These are phyloP conservation scores for Erucastrum elatum DNA, from an alignment of 345 rosid genomes.

Conservation along the genomic window DNA sequence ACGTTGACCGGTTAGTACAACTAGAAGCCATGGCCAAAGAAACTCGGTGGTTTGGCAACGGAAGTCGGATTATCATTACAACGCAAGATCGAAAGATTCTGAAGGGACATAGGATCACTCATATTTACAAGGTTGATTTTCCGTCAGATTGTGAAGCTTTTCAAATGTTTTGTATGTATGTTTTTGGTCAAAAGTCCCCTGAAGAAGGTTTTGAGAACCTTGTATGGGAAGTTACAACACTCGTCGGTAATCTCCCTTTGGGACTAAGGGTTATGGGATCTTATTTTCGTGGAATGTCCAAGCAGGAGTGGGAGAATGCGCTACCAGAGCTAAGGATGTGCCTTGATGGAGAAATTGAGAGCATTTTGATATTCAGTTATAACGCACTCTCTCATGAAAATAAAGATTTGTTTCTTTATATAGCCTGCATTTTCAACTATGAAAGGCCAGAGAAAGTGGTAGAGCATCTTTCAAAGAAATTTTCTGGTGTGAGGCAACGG, in stretches of 20 bases:
- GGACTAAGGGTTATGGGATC: neutral
- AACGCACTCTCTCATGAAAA: neutral
- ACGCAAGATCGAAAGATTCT: too few species aligned
- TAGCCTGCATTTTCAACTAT: neutral
- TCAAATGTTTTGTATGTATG: neutral
- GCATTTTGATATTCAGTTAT: neutral
- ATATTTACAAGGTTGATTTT: neutral
- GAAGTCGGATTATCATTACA: too few species aligned
- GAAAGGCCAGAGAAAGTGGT: neutral
- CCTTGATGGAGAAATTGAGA: neutral
- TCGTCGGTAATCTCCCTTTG: neutral
- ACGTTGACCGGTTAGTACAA: too few species aligned
- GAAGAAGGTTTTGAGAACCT: neutral
- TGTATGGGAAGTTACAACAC: neutral
- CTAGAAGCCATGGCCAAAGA: too few species aligned
- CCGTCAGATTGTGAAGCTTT: neutral
- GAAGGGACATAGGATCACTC: neutral
- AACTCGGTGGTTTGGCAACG: too few species aligned
- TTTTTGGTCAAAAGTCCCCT: neutral
- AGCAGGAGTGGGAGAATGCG: neutral
- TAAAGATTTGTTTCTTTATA: neutral
- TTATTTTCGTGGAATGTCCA: neutral
- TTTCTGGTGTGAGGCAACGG: neutral
- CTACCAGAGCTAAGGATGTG: neutral
- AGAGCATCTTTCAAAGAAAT: neutral